Conservation (phyloP, 495 filamentous ascomycete genomes). For the Tuber borchii region DNA sequence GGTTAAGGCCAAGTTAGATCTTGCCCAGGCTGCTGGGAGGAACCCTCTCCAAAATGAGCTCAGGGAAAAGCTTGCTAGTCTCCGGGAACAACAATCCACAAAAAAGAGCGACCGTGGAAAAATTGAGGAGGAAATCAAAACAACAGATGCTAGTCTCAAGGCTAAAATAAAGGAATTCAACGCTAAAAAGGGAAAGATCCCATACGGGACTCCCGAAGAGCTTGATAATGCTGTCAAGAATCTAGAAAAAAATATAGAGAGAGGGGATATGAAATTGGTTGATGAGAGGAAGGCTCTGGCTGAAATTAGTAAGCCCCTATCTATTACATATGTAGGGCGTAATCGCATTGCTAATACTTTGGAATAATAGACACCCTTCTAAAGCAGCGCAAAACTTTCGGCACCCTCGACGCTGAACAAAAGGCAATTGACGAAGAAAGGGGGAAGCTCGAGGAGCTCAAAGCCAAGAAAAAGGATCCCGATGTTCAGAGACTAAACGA, state of each 20-base stretch:
- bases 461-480: conserved; percentile 83
- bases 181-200: conserved; percentile 63
- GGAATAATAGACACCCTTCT: conserved; percentile 48
- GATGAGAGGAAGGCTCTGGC: conserved; percentile 90
- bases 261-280: conserved; percentile 82
- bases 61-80: conserved; percentile 60
- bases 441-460: conserved; percentile 74
- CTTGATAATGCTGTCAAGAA: conserved; percentile 71
- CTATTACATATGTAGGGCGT: background rate
- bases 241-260: conserved; percentile 76
- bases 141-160: conserved; percentile 73
- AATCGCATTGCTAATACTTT: conserved; percentile 8
- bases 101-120: conserved; percentile 71
- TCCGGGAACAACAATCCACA: conserved; percentile 72
- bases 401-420: conserved; percentile 69
- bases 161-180: conserved; percentile 78
- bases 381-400: conserved; percentile 85
- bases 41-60: conserved; percentile 77
- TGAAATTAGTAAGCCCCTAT: conserved; percentile 58
- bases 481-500: conserved; percentile 82
- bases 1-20: conserved; percentile 76
- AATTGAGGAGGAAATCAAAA: conserved; percentile 79
- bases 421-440: conserved; percentile 79
- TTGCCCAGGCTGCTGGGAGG: conserved; percentile 56
- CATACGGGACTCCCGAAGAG: conserved; percentile 80